Base-by-base conservation (phyloP, 257 asterid species). In the Craterostigma plantagineum region DNA sequence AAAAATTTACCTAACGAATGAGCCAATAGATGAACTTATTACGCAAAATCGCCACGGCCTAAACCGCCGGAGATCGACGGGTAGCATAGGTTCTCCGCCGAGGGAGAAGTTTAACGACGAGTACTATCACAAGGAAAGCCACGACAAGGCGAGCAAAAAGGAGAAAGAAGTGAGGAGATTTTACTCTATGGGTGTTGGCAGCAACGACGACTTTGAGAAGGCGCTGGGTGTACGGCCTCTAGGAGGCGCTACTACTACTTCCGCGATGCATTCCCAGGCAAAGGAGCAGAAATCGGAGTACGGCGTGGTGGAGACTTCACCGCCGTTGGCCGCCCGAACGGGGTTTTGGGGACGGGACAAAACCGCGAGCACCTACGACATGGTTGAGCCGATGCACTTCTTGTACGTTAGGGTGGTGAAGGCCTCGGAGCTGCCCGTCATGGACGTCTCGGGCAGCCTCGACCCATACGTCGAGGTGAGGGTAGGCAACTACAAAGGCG, bases 321-420 rank as follows among this genome's bases (percentile, higher is more conserved):
- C 97, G 16, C 93, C 82, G 1, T 11, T 79, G 60, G 87, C 93
- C 35, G 95, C 91, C 7, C 57, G 93, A 33, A 73, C 66, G 79
- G 95, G 95, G 5, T 84, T 76, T 35, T 79, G 95, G 95, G 93
- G 95, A 4, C 63, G 92, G 55, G 92, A 79, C 62, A 87, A 79
- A 56, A 79, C 79, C 0, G 92, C 95, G 4, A 67, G 82, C 61
- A 86, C 97, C 15, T 87, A 82, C 45, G 97, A 87, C 63, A 35
- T 87, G 63, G 97, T 87, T 38, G 97, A 87, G 52, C 95, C 58
- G 56, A 87, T 87, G 97, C 61, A 76, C 7, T 87, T 71, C 27
- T 11, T 79, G 53, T 87, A 73, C 37, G 65, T 87, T 0, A 42
- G 45, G 17, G 93, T 87, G 9, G 97, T 79, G 2, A 87, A 87